Conservation (phyloP, 257 asterid species). For the Nicotiana knightiana region DNA sequence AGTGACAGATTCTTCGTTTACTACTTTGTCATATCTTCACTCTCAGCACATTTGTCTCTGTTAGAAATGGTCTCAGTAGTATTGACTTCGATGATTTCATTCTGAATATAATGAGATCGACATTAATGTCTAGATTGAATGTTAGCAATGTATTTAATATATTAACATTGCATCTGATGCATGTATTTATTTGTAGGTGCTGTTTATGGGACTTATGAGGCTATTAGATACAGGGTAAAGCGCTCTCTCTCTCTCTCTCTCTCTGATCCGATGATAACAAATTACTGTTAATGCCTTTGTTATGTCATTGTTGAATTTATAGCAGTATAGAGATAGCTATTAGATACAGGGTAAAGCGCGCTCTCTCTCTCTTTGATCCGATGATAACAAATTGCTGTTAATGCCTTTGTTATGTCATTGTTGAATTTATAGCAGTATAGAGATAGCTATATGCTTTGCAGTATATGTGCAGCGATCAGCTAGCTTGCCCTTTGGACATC, state of each 20-base stretch:
- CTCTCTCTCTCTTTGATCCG: background rate
- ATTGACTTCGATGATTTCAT: background rate
- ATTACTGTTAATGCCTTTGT: background rate
- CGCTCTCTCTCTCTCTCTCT: background rate
- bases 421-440: background rate
- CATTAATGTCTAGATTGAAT: background rate
- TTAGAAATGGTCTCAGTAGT: background rate
- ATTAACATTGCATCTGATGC: background rate
- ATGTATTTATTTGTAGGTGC: slow-evolving; percentile 28
- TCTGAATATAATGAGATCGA: background rate
- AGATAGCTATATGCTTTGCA: background rate
- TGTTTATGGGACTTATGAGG: slow-evolving; percentile 36
- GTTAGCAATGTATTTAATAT: background rate
- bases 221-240: slow-evolving; percentile 32
- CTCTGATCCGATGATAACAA: background rate
- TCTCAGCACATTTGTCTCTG: background rate
- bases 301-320: background rate
- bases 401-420: background rate
- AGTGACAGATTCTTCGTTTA: background rate
- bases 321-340: background rate
- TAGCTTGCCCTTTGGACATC: background rate
- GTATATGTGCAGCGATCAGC: background rate
- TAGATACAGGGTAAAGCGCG: too few relatives aligned
- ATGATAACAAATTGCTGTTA: background rate
- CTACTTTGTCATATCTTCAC: background rate